Percentiles rank a stretch among this genome's conserved stretches.
These are phyloP conservation scores for Trichoderma gamsii DNA, from an alignment of 495 filamentous ascomycete genomes.

Conservation along the genomic window DNA sequence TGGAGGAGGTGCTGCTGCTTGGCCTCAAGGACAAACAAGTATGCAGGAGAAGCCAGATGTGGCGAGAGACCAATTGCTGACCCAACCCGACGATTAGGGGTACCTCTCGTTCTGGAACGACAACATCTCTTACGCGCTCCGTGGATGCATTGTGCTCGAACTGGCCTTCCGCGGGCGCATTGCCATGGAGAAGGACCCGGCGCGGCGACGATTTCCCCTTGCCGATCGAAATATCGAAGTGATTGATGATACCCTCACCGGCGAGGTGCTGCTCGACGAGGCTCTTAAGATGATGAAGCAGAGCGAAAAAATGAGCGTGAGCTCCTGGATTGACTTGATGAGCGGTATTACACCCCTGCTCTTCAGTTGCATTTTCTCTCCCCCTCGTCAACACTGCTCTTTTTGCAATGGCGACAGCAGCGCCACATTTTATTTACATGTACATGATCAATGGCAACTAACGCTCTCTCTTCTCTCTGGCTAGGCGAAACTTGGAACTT, in stretches of 20 bases:
- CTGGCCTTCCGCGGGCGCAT: constrained; percentile 92
- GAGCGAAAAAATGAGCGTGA: constrained; percentile 99
- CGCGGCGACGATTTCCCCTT: constrained; percentile 83
- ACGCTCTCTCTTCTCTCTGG: neutral
- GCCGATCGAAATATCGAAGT: constrained; percentile 93
- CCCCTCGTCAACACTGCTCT: neutral
- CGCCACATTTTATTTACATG: neutral
- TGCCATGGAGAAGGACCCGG: constrained; percentile 97
- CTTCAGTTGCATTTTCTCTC: constrained; percentile 3
- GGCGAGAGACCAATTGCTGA: constrained; percentile 11
- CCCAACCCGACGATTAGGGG: constrained; percentile 48
- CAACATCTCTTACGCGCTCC: constrained; percentile 95
- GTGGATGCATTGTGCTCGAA: constrained; percentile 97
- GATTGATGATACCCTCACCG: constrained; percentile 92
- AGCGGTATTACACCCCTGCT: constrained; percentile 57
- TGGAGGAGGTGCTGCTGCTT: constrained; percentile 94
- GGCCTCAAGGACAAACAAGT: constrained; percentile 99
- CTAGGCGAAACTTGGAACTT: constrained; percentile 98
- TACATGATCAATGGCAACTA: neutral
- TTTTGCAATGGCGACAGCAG: neutral
- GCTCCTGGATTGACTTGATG: constrained; percentile 97
- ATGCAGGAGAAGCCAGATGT: constrained; percentile 20
- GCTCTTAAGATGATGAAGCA: constrained; percentile 99
- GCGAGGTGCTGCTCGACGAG: constrained; percentile 96
- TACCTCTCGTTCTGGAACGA: constrained; percentile 99